Evolutionary conservation across 768 basidiomycete species (phyloP), one percentile per base, ranked within the genome.

Genomic region (Russula dissimulans): DNA sequence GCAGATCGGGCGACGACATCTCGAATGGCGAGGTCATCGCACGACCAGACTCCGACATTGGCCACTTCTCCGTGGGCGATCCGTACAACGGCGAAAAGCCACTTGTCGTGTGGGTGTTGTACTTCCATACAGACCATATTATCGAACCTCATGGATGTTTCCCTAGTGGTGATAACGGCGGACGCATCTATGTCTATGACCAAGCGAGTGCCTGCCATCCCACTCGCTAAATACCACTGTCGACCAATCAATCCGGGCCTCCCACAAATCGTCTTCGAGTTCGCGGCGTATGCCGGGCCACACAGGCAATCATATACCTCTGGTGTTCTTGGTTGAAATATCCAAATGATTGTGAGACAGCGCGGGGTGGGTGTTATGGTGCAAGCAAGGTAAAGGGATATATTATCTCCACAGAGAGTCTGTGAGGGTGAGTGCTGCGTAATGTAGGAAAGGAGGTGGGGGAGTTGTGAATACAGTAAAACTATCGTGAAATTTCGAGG

Each of bases 21-120:
- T 32, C 17, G 14, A 64, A 66, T 15, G 63, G 63, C 1, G 64
- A 61, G 26, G 59, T 64, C 5, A 48, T 66, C 8, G 63, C 56
- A 11, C 56, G 44, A 46, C 45, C 56, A n/a, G 41, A 61, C 41
- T 57, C 57, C 4, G 65, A 65, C 50, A 45, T 66, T 39, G 65
- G 65, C 31, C 63, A 66, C 22, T 66, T 66, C 48, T 64, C 65
- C 12, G 49, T 66, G 17, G 65, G 63, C 34, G 63, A 66, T 38
- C 57, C 47, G 18, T 46, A 29, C 29, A 56, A 11, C 2, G 59
- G 65, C 38, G 65, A 66, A 54, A 61, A 58, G 15, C 56, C 63
- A 3, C 59, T 66, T 8, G 63, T 66, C 36, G 34, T 66, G 65
- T 66, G 34, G 32, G 65, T 59, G 43, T 29, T 59, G 43, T 29